Evolutionary conservation across 75 land plant genomes (phyloP).

Genomic region (Pinus albicaulis): DNA sequence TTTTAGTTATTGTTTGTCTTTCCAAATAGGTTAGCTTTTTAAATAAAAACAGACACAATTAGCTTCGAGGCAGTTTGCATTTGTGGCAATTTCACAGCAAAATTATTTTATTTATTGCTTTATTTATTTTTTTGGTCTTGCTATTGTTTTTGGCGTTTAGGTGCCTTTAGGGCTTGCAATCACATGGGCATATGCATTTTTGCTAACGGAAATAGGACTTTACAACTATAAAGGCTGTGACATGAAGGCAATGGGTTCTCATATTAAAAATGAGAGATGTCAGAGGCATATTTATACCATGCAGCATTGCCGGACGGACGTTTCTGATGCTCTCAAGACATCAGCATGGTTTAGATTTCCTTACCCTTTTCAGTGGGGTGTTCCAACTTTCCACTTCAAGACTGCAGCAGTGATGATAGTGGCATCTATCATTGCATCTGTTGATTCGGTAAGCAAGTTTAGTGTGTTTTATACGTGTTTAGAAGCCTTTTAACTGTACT

Average conservation of each 20-base stretch:
- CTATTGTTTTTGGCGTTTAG: slow-evolving; percentile 29
- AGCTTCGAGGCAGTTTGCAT: neutral
- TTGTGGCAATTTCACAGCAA: neutral
- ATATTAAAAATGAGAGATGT: slow-evolving; percentile 57
- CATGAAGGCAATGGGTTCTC: slow-evolving; percentile 54
- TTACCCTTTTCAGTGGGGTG: slow-evolving; percentile 97
- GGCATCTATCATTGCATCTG: slow-evolving; percentile 82
- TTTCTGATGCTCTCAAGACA: slow-evolving; percentile 67
- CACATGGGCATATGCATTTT: slow-evolving; percentile 88
- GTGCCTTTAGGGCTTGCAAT: slow-evolving; percentile 84
- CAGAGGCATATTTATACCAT: slow-evolving; percentile 63
- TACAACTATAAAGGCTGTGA: slow-evolving; percentile 83
- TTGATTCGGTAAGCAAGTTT: slow-evolving; percentile 85
- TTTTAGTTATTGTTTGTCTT: neutral
- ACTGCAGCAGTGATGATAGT: slow-evolving; percentile 73
- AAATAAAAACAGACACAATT: neutral
- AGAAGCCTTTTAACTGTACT: neutral
- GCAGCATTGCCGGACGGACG: slow-evolving; percentile 88
- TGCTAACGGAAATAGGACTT: slow-evolving; percentile 82
- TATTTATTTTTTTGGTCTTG: too few species aligned
- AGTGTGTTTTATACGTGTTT: neutral
- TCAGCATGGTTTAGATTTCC: slow-evolving; percentile 91
- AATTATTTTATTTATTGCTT: neutral
- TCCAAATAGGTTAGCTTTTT: neutral
- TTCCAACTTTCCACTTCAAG: slow-evolving; percentile 73